Evolutionary conservation across 1,139 yeast genomes (phyloP), one percentile per base, ranked within the genome.

Genomic region (Yamadazyma atmosphaerica): DNA sequence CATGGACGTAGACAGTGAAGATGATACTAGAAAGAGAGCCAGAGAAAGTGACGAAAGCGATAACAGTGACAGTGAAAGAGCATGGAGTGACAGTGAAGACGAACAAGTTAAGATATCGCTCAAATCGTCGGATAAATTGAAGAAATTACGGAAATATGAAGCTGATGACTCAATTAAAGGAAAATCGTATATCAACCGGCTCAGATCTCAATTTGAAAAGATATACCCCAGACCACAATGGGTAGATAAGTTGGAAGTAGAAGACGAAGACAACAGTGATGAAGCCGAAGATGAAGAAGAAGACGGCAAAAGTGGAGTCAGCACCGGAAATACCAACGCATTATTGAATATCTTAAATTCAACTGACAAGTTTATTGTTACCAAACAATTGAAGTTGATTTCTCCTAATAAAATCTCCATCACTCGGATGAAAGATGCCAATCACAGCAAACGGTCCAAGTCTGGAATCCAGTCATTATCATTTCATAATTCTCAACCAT

Each of bases 71-170:
- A 51, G 46, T n/a, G 41, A 38, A 2, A 68, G 71, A 42, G 96
- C 89, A 6, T 94, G 99, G 99, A 63, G 64, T 14, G 99, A 92
- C 61, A 84, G 95, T 43, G 98, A 92, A 55, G 98, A 92, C 58
- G 98, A 90, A 49, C 72, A 71, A 39, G 52, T 86, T 19, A 67
- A 67, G 16, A 72, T 92, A 4, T 79, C 95, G 1, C 63, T 94
- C 22, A 61, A 70, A 7, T 58, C 77, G 1, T 69, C 83, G 1
- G 84, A 82, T 48, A 79, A 77, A 50, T 62, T 85, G 35, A 82
- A 79, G 52, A 92, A 92, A 63, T 72, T 94, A 50, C 77, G 97
- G 51, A 72, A 73, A 38, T 59, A 74, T 0, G 83, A 79, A 44
- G 61, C 64, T 3, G 97, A 92, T 47, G 66, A 76, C 26, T 52